A percentile compares a stretch with the other conserved stretches of the same genome.
Evolutionary conservation across 106 monocot genomes (phyloP).

Genomic region (Phalaenopsis equestris): DNA sequence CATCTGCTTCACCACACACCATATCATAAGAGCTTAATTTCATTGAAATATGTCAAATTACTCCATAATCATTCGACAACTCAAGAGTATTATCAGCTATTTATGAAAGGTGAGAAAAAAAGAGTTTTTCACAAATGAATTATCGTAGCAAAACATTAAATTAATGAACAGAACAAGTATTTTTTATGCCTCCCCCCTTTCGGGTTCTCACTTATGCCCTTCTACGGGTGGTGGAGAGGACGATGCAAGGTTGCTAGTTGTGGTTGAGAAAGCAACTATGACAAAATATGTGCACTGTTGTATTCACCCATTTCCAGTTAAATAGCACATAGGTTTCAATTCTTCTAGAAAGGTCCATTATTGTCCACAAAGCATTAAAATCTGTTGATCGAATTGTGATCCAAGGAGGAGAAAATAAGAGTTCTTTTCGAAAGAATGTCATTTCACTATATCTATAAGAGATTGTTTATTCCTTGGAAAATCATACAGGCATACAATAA

Average conservation of each 20-base stretch:
- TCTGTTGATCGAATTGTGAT: neutral
- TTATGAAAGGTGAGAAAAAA: neutral
- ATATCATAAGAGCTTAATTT: neutral
- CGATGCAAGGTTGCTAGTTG: neutral
- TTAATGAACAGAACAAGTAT: neutral
- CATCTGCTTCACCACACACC: slow-evolving; percentile 38
- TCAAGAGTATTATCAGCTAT: neutral
- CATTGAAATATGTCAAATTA: neutral
- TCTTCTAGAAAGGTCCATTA: neutral
- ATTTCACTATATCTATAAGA: neutral
- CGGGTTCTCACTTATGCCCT: neutral
- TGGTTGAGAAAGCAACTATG: neutral
- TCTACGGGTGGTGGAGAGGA: neutral
- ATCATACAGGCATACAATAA: neutral
- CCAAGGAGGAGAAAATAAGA: neutral
- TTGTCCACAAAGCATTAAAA: neutral
- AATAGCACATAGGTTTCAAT: neutral
- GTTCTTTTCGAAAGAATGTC: neutral
- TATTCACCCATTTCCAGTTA: neutral
- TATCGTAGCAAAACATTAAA: neutral
- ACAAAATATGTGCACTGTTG: neutral
- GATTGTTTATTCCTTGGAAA: neutral
- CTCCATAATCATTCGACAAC: neutral
- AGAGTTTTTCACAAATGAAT: neutral
- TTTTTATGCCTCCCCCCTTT: neutral